Conservation (phyloP, 371 early-diverging fungal genomes). For the Aphelidium insulamus region DNA sequence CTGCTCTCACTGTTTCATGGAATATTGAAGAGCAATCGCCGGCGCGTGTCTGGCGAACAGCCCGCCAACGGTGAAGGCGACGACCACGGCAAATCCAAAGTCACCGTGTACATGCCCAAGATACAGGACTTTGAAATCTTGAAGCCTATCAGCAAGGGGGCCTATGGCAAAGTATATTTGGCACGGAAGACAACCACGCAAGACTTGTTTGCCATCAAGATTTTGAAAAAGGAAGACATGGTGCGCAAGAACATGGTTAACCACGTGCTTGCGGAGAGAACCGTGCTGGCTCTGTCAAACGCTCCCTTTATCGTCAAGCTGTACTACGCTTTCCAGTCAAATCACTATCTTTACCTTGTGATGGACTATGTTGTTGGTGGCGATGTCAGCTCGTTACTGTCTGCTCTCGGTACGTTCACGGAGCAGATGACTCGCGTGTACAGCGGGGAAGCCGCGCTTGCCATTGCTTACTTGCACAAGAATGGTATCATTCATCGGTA, state of each 20-base stretch:
- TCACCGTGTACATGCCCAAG: conserved; percentile 26
- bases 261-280: conserved; percentile 74
- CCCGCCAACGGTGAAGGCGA: conserved; percentile 7
- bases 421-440: conserved; percentile 21
- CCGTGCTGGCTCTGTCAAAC: conserved; percentile 46
- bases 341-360: conserved; percentile 19
- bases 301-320: conserved; percentile 30
- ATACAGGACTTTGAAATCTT: conserved; percentile 64
- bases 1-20: not conserved
- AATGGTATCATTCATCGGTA: conserved; percentile 50
- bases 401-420: conserved; percentile 15
- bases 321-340: conserved; percentile 26
- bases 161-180: conserved; percentile 68
- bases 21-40: conserved; percentile 5
- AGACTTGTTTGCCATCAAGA: conserved; percentile 79
- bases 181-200: conserved; percentile 56
- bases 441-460: conserved; percentile 22
- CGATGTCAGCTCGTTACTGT: conserved; percentile 21
- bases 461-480: conserved; percentile 26
- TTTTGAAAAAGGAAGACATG: conserved; percentile 73
- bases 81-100: conserved; percentile 5
- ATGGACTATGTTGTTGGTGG: conserved; percentile 30
- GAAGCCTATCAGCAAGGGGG: conserved; percentile 68
- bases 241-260: conserved; percentile 79
- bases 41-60: conserved; percentile 6